Evolutionary conservation across 2,329 filamentous ascomycete genomes (phyloP).

Genomic region (Sarocladiaceae sp.): DNA sequence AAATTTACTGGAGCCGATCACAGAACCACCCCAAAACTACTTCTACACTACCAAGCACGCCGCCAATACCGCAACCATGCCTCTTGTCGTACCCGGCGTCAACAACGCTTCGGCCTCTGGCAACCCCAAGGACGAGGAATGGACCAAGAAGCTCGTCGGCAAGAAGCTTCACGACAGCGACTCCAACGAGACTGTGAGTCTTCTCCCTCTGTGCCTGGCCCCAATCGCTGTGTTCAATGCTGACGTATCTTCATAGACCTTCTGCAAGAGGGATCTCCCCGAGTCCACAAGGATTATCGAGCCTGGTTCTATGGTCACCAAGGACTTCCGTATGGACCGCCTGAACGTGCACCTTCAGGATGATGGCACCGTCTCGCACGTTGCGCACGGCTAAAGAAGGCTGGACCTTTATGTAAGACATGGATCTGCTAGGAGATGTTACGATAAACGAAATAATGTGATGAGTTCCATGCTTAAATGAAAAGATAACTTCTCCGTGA

Average conservation of each 20-base stretch:
- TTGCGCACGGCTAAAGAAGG: conserved; percentile 45
- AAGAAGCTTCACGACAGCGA: conserved; percentile 53
- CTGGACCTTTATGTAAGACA: no score
- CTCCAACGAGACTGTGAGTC: conserved; percentile 49
- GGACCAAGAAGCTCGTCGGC: conserved; percentile 59
- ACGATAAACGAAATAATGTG: neutral
- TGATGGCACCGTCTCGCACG: conserved; percentile 57
- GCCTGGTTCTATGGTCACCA: conserved; percentile 54
- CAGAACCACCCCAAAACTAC: no score
- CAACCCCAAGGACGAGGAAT: conserved; percentile 45
- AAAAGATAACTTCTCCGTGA: no score
- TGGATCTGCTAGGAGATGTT: neutral
- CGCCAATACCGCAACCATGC: conserved; percentile 46
- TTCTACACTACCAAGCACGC: no score
- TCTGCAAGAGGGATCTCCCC: conserved; percentile 57
- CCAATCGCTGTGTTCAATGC: neutral
- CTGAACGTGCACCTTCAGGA: conserved; percentile 58
- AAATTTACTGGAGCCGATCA: no score
- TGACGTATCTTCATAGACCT: conserved; percentile 47
- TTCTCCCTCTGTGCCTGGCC: neutral
- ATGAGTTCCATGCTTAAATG: no score
- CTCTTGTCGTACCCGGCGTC: conserved; percentile 60
- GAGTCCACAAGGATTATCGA: conserved; percentile 51
- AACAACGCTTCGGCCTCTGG: conserved; percentile 27
- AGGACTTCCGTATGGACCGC: conserved; percentile 48